Base-by-base conservation (phyloP, 164 flowering plant species). In the Kalanchoe fedtschenkoi region DNA sequence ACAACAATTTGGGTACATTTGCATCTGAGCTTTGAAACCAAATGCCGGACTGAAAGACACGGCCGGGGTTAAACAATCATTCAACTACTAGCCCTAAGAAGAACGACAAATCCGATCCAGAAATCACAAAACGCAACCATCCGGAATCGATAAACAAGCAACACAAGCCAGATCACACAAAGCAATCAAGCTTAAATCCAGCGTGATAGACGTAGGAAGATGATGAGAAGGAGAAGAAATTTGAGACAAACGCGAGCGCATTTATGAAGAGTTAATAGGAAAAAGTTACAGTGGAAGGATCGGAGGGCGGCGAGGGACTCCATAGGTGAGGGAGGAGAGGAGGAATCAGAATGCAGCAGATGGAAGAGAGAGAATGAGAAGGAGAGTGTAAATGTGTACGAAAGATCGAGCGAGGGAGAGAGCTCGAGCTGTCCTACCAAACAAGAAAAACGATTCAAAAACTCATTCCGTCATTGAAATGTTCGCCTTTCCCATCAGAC, bases 231-330 rank as follows among this genome's bases (percentile, higher is more conserved):
- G n/a, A n/a, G n/a, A 21, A 21, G 1, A 47, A 47, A 47, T 22
- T 10, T 2, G 29, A 47, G 54, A 46, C 30, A 21, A 58, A 14
- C 21, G 38, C 14, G 29, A 51, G 11, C 24, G 56, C 29, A n/a
- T 21, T 10, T 13, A 42, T 5, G 5, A 42, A 42, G n/a, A 42
- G 2, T 19, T 13, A 42, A 42, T 5, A 1, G n/a, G n/a, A 42
- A 64, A 46, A 54, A 68, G 60, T 69, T 70, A 84, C 86, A 77
- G 64, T 75, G 71, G 34, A 75, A 73, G 33, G 85, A 76, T 65
- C 76, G 80, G 65, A 85, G 78, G 66, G 62, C 69, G 17, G 81
- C 72, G 19, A 72, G 82, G 59, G 82, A 76, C 72, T 79, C 89
- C 87, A 84, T 80, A 53, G 67, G 32, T 37, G 65, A 34, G 54